Conservation (phyloP, 257 asterid species). For the Gardenia jasminoides region DNA sequence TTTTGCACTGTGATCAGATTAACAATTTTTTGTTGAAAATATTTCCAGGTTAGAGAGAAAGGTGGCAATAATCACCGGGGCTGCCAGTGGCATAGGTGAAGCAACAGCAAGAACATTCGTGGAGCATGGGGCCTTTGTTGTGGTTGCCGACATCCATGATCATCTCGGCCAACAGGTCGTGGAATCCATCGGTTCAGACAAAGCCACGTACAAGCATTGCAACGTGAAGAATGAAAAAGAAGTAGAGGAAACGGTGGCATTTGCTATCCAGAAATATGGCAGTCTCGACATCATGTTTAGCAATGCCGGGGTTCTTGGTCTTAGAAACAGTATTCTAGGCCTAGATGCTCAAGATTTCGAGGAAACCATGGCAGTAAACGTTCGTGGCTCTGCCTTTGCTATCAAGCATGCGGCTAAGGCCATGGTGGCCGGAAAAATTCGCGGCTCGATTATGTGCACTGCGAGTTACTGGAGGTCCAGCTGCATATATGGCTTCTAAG, state of each 20-base stretch:
- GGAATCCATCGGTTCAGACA: background rate
- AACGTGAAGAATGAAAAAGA: conserved; percentile 11
- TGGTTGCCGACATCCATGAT: conserved; percentile 14
- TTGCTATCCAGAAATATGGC: conserved; percentile 1
- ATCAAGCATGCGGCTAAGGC: conserved; percentile 15
- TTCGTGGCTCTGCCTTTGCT: background rate
- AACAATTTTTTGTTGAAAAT: no score
- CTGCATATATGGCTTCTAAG: conserved; percentile 1
- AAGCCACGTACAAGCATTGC: background rate
- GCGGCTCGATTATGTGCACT: conserved; percentile 11
- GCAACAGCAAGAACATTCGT: conserved; percentile 12
- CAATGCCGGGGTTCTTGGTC: background rate
- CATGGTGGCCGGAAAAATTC: conserved; percentile 1
- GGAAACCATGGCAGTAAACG: background rate
- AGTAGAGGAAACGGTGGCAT: conserved; percentile 1
- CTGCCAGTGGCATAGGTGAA: conserved; percentile 19
- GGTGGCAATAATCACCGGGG: background rate
- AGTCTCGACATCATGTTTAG: conserved; percentile 17
- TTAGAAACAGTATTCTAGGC: background rate
- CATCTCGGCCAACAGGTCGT: background rate
- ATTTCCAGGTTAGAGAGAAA: background rate
- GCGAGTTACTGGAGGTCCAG: conserved; percentile 13
- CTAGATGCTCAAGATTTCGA: conserved; percentile 9
- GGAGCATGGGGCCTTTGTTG: background rate
- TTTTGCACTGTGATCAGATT: no score